Evolutionary conservation across 495 filamentous ascomycete genomes (phyloP), one percentile per base, ranked within the genome.

Genomic region (Trichoderma reesei): DNA sequence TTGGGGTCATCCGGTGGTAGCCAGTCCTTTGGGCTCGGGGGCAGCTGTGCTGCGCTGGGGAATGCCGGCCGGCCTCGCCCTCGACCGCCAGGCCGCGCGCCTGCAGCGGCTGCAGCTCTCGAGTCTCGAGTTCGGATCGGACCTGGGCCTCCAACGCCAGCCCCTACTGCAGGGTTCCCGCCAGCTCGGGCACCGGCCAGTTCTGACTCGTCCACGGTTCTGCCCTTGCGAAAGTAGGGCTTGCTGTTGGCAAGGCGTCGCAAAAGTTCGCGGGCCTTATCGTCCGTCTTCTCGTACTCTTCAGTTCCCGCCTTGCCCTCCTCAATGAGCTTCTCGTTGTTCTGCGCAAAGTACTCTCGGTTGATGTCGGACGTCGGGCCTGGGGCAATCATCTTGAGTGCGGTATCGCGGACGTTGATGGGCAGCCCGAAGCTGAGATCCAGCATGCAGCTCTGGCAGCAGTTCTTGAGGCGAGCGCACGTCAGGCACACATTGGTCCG

Each of bases 401-500:
- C 94, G n/a, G 94, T 93, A 79, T 98, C 94, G 67, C 94, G 86
- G 59, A 98, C 88, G 54, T 88, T 86, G 69, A 97, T 96, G 26
- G 95, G 94, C 41, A 98, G 76, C 62, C 95, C 94, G 74, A 96
- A 98, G 20, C 88, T 90, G 64, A 98, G 78, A 82, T 98, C 94
- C 60, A 97, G 86, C 91, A 98, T 97, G 79, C 94, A 98, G 75
- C 89, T 96, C 77, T 98, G 94, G 74, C 94, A 98, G 79, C 94
- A 95, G 79, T 97, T 97, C 79, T 96, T 95, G 65, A 96, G 81
- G 31, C 92, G 89, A 13, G 91, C 91, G 78, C 92, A 97, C 8
- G 92, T 96, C n/a, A 97, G 83, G 74, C 92, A 97, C 72, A 97
- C 92, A 67, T 87, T 91, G 51, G 91, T 95, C 59, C 88, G 86